A percentile compares a stretch with the other conserved stretches of the same genome.
Evolutionary conservation across 805 yeast species (phyloP).

Genomic region (Lipomyces sp.): DNA sequence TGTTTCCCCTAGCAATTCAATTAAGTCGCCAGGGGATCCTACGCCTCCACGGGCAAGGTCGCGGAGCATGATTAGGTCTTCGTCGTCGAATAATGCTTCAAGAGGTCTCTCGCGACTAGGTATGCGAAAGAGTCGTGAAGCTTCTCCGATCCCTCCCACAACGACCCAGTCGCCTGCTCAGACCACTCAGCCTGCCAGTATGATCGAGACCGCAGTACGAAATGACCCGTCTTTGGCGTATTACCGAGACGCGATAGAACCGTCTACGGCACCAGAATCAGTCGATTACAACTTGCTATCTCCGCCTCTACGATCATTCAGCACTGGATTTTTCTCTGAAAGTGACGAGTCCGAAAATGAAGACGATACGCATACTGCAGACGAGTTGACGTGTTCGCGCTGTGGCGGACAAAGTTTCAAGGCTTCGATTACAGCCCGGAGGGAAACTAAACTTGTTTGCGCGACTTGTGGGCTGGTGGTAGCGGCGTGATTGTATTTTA

Average conservation of each 20-base stretch:
- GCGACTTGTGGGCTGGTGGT: constrained; percentile 22
- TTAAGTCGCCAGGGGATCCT: neutral
- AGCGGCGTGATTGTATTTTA: constrained; percentile 1
- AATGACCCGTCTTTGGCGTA: constrained; percentile 9
- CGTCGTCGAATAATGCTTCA: constrained; percentile 1
- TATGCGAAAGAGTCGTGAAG: neutral
- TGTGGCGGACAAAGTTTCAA: constrained; percentile 30
- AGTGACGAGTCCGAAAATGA: constrained; percentile 15
- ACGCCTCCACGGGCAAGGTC: constrained; percentile 8
- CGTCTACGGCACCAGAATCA: neutral
- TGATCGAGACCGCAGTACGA: neutral
- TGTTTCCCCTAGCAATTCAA: neutral
- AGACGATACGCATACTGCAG: constrained; percentile 9
- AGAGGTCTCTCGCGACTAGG: constrained; percentile 21
- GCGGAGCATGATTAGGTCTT: constrained; percentile 17
- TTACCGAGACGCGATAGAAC: constrained; percentile 6
- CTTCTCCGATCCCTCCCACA: neutral
- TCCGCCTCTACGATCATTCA: neutral
- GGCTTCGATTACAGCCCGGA: constrained; percentile 28
- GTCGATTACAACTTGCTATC: neutral
- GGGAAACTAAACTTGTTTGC: constrained; percentile 30
- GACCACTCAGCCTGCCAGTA: neutral
- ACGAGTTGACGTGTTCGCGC: constrained; percentile 25
- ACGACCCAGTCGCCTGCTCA: neutral
- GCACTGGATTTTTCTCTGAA: constrained; percentile 7